Evolutionary conservation across 208 protist species (phyloP).

Genomic region (Sergeia podlipaevii): DNA sequence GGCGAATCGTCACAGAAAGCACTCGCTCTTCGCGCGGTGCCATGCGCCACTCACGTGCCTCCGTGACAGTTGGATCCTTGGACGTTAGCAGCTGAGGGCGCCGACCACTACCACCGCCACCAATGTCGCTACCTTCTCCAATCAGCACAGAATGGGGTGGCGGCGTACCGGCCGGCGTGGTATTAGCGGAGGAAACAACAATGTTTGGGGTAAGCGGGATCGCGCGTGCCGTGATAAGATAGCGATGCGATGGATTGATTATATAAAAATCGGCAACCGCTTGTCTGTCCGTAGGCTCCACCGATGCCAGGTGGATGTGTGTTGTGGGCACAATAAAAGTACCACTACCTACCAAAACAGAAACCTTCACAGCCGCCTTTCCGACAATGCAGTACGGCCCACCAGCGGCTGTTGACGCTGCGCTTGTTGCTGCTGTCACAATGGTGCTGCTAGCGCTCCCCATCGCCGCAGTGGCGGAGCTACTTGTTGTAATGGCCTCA

Average conservation of each 20-base stretch:
- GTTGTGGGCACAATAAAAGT: conserved; percentile 31
- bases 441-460: background rate
- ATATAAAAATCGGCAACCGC: conserved; percentile 35
- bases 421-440: background rate
- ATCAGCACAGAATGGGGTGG: no score
- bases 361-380: conserved; percentile 34
- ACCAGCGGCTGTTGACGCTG: no score
- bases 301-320: conserved; percentile 42
- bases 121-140: conserved; percentile 2
- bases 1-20: conserved; percentile 41
- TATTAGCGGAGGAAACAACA: no score
- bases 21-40: conserved; percentile 33
- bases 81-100: no score
- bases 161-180: conserved; percentile 8
- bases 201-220: conserved; percentile 1
- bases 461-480: background rate
- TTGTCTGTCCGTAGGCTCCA: conserved; percentile 26
- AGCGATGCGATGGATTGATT: conserved; percentile 64
- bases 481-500: conserved; percentile 50
- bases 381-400: conserved; percentile 42
- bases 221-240: conserved; percentile 36
- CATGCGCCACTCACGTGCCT: conserved; percentile 24
- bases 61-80: no score
- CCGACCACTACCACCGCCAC: conserved; percentile 12
- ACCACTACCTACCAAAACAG: conserved; percentile 50